A percentile compares a stretch with the other conserved stretches of the same genome.
These are phyloP conservation scores for Tillandsia leiboldiana DNA, from an alignment of 176 grass and related monocot species.

Conservation along the genomic window DNA sequence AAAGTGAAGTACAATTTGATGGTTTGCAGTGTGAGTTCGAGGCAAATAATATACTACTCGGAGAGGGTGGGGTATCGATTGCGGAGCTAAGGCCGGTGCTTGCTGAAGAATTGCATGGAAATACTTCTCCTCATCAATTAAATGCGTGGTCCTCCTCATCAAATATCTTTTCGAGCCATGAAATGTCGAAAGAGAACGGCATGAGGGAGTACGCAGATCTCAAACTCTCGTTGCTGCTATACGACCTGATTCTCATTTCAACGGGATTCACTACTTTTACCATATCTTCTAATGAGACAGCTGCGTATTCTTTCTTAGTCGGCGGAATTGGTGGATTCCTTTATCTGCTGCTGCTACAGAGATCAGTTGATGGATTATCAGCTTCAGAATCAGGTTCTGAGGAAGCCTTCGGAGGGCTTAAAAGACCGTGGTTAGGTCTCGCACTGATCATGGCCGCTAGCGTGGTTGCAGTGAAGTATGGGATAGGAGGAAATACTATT, in stretches of 20 bases:
- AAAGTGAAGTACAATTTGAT: constrained; percentile 30
- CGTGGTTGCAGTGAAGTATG: constrained; percentile 42
- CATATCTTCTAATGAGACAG: constrained; percentile 41
- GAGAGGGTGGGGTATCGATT: constrained; percentile 55
- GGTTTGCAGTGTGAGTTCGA: constrained; percentile 63
- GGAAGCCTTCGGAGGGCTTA: constrained; percentile 23
- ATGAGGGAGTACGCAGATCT: constrained; percentile 73
- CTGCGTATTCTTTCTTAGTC: constrained; percentile 51
- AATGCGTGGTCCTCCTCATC: constrained; percentile 23
- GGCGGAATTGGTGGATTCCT: constrained; percentile 78
- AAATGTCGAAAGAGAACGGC: constrained; percentile 47
- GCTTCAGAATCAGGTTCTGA: constrained; percentile 29
- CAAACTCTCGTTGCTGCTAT: constrained; percentile 71
- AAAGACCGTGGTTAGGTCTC: constrained; percentile 69
- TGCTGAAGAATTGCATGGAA: constrained; percentile 41
- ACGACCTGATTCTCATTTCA: constrained; percentile 56
- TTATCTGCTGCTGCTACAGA: constrained; percentile 69
- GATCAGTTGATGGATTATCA: constrained; percentile 61
- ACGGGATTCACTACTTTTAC: constrained; percentile 53
- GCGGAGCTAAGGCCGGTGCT: constrained; percentile 44
- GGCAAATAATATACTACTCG: constrained; percentile 33
- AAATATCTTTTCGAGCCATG: constrained; percentile 5
- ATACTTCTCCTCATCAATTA: constrained; percentile 35
- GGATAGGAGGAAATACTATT: constrained; percentile 34
- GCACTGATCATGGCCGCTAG: constrained; percentile 37